A percentile compares a stretch with the other conserved stretches of the same genome.
Evolutionary conservation across 345 rosid genomes (phyloP).

Genomic region (Syzygium grande): DNA sequence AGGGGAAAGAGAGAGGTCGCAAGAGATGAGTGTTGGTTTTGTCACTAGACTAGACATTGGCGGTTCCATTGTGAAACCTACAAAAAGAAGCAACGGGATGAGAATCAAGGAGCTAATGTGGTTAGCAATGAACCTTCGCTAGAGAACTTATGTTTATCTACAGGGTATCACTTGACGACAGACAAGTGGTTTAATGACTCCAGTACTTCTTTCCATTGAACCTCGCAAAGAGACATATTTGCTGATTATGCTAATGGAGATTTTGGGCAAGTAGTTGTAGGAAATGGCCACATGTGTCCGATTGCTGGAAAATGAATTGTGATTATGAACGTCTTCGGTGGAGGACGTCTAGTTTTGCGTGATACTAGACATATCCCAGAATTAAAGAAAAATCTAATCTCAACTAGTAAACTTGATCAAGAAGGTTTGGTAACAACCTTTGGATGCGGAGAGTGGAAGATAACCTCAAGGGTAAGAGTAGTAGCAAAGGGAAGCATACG

Average conservation of each 20-base stretch:
- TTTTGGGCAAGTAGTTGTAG: not conserved
- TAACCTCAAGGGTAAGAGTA: too few species aligned
- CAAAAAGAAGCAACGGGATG: not conserved
- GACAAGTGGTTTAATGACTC: not conserved
- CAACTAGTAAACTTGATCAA: not conserved
- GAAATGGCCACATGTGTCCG: rapidly evolving
- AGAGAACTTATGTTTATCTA: too few species aligned
- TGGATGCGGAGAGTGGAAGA: not conserved
- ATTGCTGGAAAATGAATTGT: rapidly evolving
- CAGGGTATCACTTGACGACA: too few species aligned
- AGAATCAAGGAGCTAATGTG: not conserved
- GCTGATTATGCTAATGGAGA: not conserved
- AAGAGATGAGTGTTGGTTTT: too few species aligned
- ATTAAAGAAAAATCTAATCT: not conserved
- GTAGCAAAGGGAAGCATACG: rapidly evolving
- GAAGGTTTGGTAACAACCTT: not conserved
- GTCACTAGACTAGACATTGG: rapidly evolving
- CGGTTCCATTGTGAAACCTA: not conserved
- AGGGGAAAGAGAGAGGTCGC: not conserved
- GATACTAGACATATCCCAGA: not conserved
- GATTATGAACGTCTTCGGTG: rapidly evolving
- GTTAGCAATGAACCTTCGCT: not conserved
- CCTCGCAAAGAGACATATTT: not conserved
- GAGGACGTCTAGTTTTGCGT: too few species aligned
- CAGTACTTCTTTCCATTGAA: not conserved